Evolutionary conservation across 2,329 filamentous ascomycete genomes (phyloP), one percentile per base, ranked within the genome.

Genomic region (Leptosphaerulina australis): DNA sequence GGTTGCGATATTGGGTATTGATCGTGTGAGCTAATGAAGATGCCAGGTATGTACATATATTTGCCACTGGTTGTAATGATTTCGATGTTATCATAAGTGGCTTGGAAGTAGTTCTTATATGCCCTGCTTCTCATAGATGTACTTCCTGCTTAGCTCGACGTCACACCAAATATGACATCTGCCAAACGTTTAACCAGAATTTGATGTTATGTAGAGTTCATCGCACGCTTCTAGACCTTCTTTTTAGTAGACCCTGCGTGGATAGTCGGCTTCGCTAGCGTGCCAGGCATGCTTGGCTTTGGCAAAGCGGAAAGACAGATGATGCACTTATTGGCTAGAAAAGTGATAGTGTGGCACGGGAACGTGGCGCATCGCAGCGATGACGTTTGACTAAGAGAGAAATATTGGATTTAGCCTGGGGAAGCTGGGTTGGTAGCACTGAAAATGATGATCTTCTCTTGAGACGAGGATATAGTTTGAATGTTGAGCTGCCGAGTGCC

Each of bases 151-250:
- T 10, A 7, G 17, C 21, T 40, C 40, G 35, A 44, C 40, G 47
- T 44, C 40, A 50, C 35, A 29, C 34, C 14, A 28, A 12, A 14
- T 21, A 50, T 50, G 48, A 45, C 48, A 50, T 45, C 18, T 40
- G 48, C 48, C 40, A 45, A 45, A 40, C 21, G 20, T 28, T 1
- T 3, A 17, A 12, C 38, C 46, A 44, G 39, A 28, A 44, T 3
- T n/a, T 8, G 30, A 28, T 29, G 12, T 14, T 39, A 37, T 15
- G 17, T 21, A 35, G 29, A 34, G 17, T 29, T n/a, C 15, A 29
- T 21, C 11, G 22, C 34, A 25, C 6, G 40, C 40, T 20, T 40
- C 34, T 35, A 50, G 29, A 35, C 34, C 17, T 14, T 36, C 25
- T 36, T 25, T 14, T 40, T 34, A 17, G 14, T n/a, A 20, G 35